Conservation (phyloP, 2,329 filamentous ascomycete species). For the Colletotrichum orchidophilum region DNA sequence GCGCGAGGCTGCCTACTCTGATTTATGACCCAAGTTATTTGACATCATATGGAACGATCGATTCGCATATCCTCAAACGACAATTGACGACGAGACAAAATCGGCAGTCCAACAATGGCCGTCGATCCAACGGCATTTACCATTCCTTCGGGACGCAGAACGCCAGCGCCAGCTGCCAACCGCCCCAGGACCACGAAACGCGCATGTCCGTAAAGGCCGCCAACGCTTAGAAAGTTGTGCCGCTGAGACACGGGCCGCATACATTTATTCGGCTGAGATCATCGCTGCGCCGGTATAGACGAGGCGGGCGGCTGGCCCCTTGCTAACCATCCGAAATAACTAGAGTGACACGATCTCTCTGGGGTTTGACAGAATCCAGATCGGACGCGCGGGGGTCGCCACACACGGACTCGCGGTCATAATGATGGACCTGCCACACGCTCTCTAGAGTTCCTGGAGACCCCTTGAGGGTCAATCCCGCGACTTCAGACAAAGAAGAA, state of each 20-base stretch:
- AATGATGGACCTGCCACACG: neutral
- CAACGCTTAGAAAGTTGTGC: neutral
- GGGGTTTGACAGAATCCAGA: slow-evolving; percentile 26
- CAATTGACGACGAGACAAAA: too few relatives aligned
- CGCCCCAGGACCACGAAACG: too few relatives aligned
- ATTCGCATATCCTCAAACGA: too few relatives aligned
- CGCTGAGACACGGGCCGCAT: neutral
- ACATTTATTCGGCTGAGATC: slow-evolving; percentile 11
- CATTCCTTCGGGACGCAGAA: too few relatives aligned
- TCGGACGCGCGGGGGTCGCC: slow-evolving; percentile 3
- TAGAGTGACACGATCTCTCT: slow-evolving; percentile 23
- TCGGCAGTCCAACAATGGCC: too few relatives aligned
- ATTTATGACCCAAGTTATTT: too few relatives aligned
- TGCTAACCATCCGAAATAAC: neutral
- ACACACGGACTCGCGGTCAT: neutral
- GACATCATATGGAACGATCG: too few relatives aligned
- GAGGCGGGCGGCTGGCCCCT: slow-evolving; percentile 17
- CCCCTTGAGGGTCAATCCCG: neutral
- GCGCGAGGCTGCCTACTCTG: too few relatives aligned
- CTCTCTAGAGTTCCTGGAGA: neutral
- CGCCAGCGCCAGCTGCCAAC: too few relatives aligned
- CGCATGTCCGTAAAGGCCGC: too few relatives aligned
- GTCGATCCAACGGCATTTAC: too few relatives aligned
- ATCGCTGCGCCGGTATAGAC: neutral
- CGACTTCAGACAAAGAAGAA: neutral